Conservation (phyloP, 1,139 yeast species). For the Pneumocystis sp. region DNA sequence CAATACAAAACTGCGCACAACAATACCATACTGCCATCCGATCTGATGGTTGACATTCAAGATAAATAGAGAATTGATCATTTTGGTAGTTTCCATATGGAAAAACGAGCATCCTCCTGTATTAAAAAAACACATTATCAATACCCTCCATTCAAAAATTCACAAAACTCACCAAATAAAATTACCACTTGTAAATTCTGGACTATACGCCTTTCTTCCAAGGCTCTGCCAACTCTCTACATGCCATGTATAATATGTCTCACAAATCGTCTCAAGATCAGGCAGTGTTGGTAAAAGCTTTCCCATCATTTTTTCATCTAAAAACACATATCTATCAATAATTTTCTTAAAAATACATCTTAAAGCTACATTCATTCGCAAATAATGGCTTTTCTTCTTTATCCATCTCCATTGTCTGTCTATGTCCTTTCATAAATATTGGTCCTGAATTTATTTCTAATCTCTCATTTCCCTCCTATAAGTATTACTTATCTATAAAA, state of each 20-base stretch:
- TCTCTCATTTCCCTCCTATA: not conserved
- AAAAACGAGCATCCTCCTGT: slow-evolving; percentile 44
- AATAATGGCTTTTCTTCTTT: not conserved
- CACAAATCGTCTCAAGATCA: slow-evolving; percentile 14
- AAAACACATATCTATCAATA: not conserved
- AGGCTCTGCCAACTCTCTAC: slow-evolving; percentile 50
- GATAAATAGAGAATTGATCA: slow-evolving; percentile 23
- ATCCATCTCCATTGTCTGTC: not conserved
- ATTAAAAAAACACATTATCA: not conserved
- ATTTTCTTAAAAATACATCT: not conserved
- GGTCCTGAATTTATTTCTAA: not conserved
- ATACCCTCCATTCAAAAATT: not conserved
- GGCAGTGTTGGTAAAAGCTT: slow-evolving; percentile 20
- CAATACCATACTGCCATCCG: slow-evolving; percentile 49
- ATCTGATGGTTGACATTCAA: slow-evolving; percentile 25
- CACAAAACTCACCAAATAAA: not conserved
- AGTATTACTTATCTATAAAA: not conserved
- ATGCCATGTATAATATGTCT: slow-evolving; percentile 37
- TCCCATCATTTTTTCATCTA: slow-evolving; percentile 20
- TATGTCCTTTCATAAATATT: not conserved
- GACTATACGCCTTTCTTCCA: slow-evolving; percentile 28
- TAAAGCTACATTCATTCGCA: not conserved
- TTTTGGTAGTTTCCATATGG: slow-evolving; percentile 49
- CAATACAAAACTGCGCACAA: slow-evolving; percentile 82
- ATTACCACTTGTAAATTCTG: slow-evolving; percentile 29